A percentile compares a stretch with the other conserved stretches of the same genome.
phyloP scores from a whole-genome alignment of 805 yeast species.

The Wickerhamomyces subpelliculosus region DNA sequence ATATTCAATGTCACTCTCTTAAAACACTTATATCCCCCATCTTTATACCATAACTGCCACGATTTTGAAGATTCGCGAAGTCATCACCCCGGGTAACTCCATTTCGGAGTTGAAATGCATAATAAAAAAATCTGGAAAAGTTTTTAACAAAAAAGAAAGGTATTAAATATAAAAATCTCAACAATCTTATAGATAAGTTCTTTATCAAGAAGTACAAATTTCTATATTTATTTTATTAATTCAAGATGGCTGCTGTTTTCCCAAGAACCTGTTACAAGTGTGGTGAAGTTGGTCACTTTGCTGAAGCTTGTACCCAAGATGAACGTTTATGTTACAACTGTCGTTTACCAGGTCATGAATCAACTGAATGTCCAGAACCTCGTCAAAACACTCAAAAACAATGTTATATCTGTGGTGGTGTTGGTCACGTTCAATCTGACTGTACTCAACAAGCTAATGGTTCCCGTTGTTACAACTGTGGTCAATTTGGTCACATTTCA shows the following conservation, averaged over 20 bases:
- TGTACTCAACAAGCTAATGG: conserved; percentile 54
- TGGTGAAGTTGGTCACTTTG: conserved; percentile 88
- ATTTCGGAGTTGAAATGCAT: not conserved
- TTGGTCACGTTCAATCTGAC: conserved; percentile 84
- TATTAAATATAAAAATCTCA: not conserved
- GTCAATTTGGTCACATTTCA: conserved; percentile 75
- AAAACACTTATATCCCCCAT: too few species aligned
- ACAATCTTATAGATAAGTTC: too few species aligned
- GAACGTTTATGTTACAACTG: conserved; percentile 92
- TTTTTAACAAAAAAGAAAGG: not conserved
- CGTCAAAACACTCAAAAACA: conserved; percentile 79
- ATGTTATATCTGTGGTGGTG: conserved; percentile 89
- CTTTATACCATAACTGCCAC: too few species aligned
- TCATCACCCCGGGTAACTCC: too few species aligned
- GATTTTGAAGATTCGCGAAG: too few species aligned
- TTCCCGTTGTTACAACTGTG: conserved; percentile 75
- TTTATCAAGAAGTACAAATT: too few species aligned
- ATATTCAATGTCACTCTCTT: too few species aligned
- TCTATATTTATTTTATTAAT: too few species aligned
- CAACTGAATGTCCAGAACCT: conserved; percentile 83
- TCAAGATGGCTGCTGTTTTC: conserved; percentile 27
- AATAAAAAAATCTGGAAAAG: conserved; percentile 1
- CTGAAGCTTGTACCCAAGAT: conserved; percentile 78
- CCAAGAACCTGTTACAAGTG: conserved; percentile 87
- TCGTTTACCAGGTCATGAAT: conserved; percentile 83